Evolutionary conservation across 2,329 filamentous ascomycete species (phyloP), one percentile per base, ranked within the genome.

Genomic region (Fusarium continuum): DNA sequence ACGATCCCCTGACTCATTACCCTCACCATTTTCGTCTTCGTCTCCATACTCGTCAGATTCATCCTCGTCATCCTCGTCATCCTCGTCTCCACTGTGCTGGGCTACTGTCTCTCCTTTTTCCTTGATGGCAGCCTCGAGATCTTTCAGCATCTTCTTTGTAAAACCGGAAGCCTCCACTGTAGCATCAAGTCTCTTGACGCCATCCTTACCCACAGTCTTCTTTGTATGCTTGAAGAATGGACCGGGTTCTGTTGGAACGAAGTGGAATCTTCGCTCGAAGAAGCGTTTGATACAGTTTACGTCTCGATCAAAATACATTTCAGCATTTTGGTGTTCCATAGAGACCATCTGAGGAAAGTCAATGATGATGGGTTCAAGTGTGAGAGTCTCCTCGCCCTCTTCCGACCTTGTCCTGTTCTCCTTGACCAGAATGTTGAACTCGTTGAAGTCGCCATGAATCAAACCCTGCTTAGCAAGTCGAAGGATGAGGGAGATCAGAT

Each of bases 321-420:
- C 91, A 16, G 95, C 96, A 72, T 99, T 97, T 29, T 83, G 78
- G 73, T 99, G 95, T 68, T 97, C 92, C 74, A 97, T 92, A 1
- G 94, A 98, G 3, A 99, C 88, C 90, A 97, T 98, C 75, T 99
- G 95, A 0, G 95, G 95, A 73, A 99, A 99, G 79, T 99, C 96
- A 70, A 99, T 99, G 39, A 99, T 80, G 49, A 97, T 86, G 1
- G 95, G 95, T 7, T 86, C 87, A 22, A 96, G 80, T 14, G 67
- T 72, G 49, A 91, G 65, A 0, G 73, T 56, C 69, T 81, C 78
- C 35, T 75, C 64, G 3, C 75, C 73, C 69, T 82, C 73, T 7
- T 82, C 77, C 6, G 77, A 76, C 8, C 67, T 72, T 4, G 69
- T 68, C 49, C 74, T 80, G 51, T 83, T 86, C 75, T 98, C 94